Evolutionary conservation across 2,329 filamentous ascomycete genomes (phyloP), one percentile per base, ranked within the genome.

Genomic region (Aspergillus sp.): DNA sequence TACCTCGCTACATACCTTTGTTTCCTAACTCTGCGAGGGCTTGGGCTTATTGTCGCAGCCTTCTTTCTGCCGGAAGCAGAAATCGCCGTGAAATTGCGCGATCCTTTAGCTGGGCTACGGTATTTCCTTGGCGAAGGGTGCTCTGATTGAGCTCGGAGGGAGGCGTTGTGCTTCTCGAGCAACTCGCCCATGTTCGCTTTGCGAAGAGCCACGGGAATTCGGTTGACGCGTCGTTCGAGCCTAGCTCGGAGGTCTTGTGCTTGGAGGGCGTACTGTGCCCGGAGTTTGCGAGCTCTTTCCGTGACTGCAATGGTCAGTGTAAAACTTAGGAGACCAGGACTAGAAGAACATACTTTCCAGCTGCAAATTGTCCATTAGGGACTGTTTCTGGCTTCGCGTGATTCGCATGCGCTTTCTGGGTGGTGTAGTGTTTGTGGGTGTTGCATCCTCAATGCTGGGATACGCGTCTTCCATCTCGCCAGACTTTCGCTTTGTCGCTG

Each of bases 151-250:
- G 66, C 66, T 47, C 63, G 59, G 48, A 59, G 61, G 51, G 60
- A 54, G 40, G 61, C 58, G 46, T 64, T 66, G 64, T 84, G 75
- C 61, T 83, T 83, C 44, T 83, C 79, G 5, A 93, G 73, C 8
- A 98, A 80, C 45, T 96, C 93, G 56, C 87, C 86, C 82, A 99
- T 93, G 57, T 86, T 96, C 61, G 86, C 82, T 69, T 89, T 90
- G 59, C 93, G 87, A 62, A 96, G 78, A 15, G 87, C 83, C 66
- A 86, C 84, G 7, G 95, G 95, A 52, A 98, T 95, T 54, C 95
- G 88, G 72, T 97, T 96, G 73, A 98, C 84, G 76, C 95, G 90
- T 77, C 96, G 89, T 75, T 97, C 93, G 52, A 99, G 88, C 60
- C 93, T 88, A 59, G 91, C 88, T 60, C 89, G 86, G 40, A 98